Evolutionary conservation across 2,329 filamentous ascomycete genomes (phyloP).

Genomic region (Colletotrichum liaoningense): DNA sequence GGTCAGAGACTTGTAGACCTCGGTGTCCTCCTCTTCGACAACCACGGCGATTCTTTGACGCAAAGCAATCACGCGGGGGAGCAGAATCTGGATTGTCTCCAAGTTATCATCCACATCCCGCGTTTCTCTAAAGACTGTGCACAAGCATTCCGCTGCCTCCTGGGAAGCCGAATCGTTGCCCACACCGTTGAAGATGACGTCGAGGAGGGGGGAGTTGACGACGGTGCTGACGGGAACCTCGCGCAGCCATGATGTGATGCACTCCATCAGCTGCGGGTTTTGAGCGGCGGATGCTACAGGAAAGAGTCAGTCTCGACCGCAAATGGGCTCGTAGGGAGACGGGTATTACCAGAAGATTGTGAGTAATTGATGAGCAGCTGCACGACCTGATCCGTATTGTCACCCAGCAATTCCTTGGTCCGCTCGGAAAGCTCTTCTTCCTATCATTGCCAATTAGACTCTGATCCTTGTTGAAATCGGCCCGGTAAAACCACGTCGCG

Average conservation of each 20-base stretch:
- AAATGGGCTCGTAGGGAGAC: background rate
- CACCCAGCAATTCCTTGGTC: constrained; percentile 88
- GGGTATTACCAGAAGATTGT: constrained; percentile 84
- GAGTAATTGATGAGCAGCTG: constrained; percentile 89
- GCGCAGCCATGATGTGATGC: constrained; percentile 95
- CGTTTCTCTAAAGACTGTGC: constrained; percentile 91
- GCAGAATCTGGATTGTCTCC: constrained; percentile 82
- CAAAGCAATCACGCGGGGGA: constrained; percentile 82
- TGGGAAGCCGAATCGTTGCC: constrained; percentile 83
- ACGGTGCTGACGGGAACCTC: constrained; percentile 89
- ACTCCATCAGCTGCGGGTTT: constrained; percentile 92
- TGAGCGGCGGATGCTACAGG: constrained; percentile 76
- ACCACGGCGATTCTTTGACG: constrained; percentile 80
- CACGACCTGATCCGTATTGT: constrained; percentile 91
- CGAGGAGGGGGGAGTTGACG: constrained; percentile 85
- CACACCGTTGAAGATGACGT: constrained; percentile 82
- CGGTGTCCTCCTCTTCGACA: constrained; percentile 83
- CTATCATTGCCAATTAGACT: constrained; percentile 70
- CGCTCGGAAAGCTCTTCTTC: constrained; percentile 93
- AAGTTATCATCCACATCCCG: constrained; percentile 92
- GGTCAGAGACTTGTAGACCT: constrained; percentile 88
- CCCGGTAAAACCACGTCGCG: constrained; percentile 49
- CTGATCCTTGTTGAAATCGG: constrained; percentile 50
- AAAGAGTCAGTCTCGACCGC: constrained; percentile 38
- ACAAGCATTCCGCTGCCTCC: constrained; percentile 91